Evolutionary conservation across 257 asterid genomes (phyloP), one percentile per base, ranked within the genome.

Genomic region (Lycium barbarum): DNA sequence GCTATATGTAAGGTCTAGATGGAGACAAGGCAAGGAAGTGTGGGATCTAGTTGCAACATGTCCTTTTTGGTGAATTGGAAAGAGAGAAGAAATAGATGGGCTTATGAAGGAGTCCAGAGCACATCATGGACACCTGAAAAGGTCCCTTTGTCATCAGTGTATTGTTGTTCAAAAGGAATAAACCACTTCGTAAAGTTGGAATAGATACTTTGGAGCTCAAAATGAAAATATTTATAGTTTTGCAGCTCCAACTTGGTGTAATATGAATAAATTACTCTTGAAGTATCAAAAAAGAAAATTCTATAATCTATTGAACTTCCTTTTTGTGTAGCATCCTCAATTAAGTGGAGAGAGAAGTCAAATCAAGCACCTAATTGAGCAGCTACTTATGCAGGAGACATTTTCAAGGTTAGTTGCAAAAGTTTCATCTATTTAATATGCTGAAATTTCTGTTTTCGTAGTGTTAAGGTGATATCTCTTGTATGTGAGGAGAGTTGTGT

Each of bases 311-410:
- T 78, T 76, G 61, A 53, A 33, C 66, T 78, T 26, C 33, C 33
- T 36, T 76, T 78, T 78, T 55, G 82, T 26, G 3, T 88, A 84
- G 86, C 92, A 87, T 35, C 70, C 89, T 86, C 91, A 82, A 65
- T 80, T 86, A 65, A 84, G 74, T 79, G 66, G 68, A 83, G 80
- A 83, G 90, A 89, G 85, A 85, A 92, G 88, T 83, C 91, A 91
- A 84, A 90, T 91, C 63, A 95, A 95, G 87, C 88, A 68, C 86
- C 82, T 89, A 68, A 91, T 97, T 51, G 97, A 92, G 86, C 91
- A 89, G 71, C 95, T 97, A 86, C 91, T 97, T 80, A 70, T 83
- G 94, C 91, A 85, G 87, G 98, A 93, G 86, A 90, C 90, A 10
- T 95, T 93, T 86, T 91, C 99, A 57, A 92, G 99, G 99, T 96